A percentile compares a stretch with the other conserved stretches of the same genome.
These are phyloP conservation scores for Solanum hybrid DNA, from an alignment of 305 asterid genomes.

Conservation along the genomic window DNA sequence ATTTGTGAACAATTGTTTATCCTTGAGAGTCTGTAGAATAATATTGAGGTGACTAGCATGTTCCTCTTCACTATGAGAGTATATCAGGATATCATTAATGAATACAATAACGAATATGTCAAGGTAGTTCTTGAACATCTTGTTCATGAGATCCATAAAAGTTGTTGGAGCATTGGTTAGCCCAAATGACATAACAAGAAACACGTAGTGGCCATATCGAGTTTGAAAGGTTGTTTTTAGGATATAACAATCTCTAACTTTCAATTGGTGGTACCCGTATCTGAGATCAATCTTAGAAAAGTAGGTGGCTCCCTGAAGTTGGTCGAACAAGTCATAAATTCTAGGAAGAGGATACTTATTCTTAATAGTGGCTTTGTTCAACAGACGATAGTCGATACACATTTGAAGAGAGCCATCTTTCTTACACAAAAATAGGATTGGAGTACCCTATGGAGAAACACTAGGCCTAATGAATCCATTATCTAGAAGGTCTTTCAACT, in stretches of 20 bases:
- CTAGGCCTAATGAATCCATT: neutral
- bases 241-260: too few species aligned
- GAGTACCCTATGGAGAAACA: neutral
- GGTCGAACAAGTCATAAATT: neutral
- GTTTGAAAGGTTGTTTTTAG: neutral
- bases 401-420: neutral
- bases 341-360: neutral
- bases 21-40: neutral
- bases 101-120: too few species aligned
- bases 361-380: neutral
- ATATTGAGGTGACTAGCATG: neutral
- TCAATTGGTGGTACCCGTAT: neutral
- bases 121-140: neutral
- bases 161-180: neutral
- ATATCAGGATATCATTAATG: too few species aligned
- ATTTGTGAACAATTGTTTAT: too few species aligned
- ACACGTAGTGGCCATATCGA: neutral
- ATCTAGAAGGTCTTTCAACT: neutral
- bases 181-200: neutral
- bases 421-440: neutral
- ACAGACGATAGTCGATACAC: neutral
- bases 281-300: neutral
- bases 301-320: neutral
- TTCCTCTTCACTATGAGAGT: neutral
- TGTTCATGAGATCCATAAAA: neutral